These are phyloP conservation scores for Pholiota adiposa DNA, from an alignment of 1,284 basidiomycete species.

Conservation along the genomic window DNA sequence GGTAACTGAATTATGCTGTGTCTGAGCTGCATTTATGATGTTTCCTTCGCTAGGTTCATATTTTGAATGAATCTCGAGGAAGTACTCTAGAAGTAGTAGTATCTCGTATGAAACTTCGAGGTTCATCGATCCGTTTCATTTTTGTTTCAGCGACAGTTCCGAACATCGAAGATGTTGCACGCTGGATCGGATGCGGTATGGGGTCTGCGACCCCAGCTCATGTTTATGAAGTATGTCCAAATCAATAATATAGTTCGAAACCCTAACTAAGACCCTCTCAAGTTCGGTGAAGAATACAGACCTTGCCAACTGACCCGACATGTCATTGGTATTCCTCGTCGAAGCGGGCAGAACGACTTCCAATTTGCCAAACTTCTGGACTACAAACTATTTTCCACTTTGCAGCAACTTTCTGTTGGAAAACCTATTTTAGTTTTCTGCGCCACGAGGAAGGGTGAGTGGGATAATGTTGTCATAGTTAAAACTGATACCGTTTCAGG, in stretches of 20 bases:
- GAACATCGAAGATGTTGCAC: constrained; percentile 89
- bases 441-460: constrained; percentile 79
- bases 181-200: constrained; percentile 76
- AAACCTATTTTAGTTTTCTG: constrained; percentile 89
- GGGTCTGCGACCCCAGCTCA: constrained; percentile 52
- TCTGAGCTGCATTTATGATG: not conserved
- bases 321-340: constrained; percentile 66
- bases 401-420: constrained; percentile 71
- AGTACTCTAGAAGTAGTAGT: constrained; percentile 93
- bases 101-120: constrained; percentile 86
- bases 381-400: constrained; percentile 69
- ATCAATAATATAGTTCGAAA: not conserved
- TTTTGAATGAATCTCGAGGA: constrained; percentile 87
- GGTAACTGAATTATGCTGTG: constrained; percentile 14
- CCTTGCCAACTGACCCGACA: constrained; percentile 81
- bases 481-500: constrained; percentile 41
- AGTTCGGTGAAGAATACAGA: constrained; percentile 93
- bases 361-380: constrained; percentile 78
- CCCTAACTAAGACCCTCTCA: not conserved
- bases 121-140: constrained; percentile 77
- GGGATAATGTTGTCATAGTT: not conserved
- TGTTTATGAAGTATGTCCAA: constrained; percentile 67
- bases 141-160: constrained; percentile 94
- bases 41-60: constrained; percentile 71
- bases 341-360: constrained; percentile 78